A percentile compares a stretch with the other conserved stretches of the same genome.
phyloP scores from a whole-genome alignment of 192 early-diverging fungal species.

The Geranomyces variabilis region DNA sequence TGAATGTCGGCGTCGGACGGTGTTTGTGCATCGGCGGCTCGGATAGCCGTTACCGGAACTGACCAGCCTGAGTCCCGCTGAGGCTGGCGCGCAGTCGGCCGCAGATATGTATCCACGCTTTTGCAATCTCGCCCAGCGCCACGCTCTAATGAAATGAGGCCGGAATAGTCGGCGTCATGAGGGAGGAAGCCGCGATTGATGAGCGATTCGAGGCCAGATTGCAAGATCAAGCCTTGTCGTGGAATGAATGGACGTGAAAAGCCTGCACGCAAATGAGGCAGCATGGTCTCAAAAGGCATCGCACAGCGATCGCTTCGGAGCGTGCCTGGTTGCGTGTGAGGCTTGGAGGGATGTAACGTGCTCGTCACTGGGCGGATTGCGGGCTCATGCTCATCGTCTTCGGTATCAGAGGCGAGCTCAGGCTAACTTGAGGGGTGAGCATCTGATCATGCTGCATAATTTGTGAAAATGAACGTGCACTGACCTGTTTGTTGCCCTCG shows the following conservation, averaged over 20 bases:
- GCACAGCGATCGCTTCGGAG: neutral
- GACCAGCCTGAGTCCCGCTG: too few relatives aligned
- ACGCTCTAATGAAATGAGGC: neutral
- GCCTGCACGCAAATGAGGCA: constrained; percentile 19
- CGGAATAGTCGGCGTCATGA: constrained; percentile 24
- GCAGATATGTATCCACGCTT: neutral
- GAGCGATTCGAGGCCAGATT: constrained; percentile 17
- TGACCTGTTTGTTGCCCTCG: neutral
- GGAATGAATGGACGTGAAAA: neutral
- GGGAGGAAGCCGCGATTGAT: constrained; percentile 31
- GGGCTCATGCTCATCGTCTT: neutral
- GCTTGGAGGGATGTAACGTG: neutral
- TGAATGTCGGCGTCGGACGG: neutral
- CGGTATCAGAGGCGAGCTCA: neutral
- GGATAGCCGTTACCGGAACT: neutral
- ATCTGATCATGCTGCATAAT: neutral
- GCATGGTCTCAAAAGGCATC: constrained; percentile 27
- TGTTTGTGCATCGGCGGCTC: neutral
- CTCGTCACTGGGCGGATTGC: constrained; percentile 3
- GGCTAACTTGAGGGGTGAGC: neutral
- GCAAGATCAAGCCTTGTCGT: neutral
- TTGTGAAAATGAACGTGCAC: neutral
- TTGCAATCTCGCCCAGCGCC: neutral
- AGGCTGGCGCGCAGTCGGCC: neutral
- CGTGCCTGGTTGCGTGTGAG: neutral